Percentiles rank a stretch among this genome's conserved stretches.
These are phyloP conservation scores for Porodaedalea pini DNA, from an alignment of 1,284 basidiomycete species.

Conservation along the genomic window DNA sequence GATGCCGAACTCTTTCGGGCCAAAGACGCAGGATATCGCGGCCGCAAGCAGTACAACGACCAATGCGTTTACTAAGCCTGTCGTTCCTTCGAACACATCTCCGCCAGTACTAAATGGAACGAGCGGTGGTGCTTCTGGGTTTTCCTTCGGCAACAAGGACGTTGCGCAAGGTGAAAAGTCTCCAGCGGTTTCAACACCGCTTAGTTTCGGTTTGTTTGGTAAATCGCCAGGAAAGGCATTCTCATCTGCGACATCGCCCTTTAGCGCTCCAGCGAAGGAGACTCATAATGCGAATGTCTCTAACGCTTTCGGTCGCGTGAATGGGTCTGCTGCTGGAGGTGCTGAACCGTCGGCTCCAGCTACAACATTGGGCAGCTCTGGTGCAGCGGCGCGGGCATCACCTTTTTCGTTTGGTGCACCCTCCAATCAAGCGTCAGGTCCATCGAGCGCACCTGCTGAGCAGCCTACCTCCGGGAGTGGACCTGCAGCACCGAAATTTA, in stretches of 20 bases:
- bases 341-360: neutral
- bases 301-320: neutral
- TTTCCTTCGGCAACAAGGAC: constrained; percentile 5
- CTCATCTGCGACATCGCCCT: neutral
- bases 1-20: neutral
- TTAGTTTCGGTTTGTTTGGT: neutral
- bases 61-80: constrained; percentile 12
- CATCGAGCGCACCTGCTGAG: neutral
- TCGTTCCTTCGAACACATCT: neutral
- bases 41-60: neutral
- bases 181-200: neutral
- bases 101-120: neutral
- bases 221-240: neutral
- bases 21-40: neutral
- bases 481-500: constrained; percentile 9
- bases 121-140: neutral
- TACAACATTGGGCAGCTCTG: neutral
- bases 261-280: neutral
- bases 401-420: neutral
- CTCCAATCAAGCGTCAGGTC: neutral
- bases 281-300: neutral
- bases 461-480: neutral
- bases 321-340: neutral
- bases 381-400: neutral
- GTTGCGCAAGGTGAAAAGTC: constrained; percentile 12